Evolutionary conservation across 1,284 basidiomycete genomes (phyloP), one percentile per base, ranked within the genome.

Genomic region (Chalciporus sp.): DNA sequence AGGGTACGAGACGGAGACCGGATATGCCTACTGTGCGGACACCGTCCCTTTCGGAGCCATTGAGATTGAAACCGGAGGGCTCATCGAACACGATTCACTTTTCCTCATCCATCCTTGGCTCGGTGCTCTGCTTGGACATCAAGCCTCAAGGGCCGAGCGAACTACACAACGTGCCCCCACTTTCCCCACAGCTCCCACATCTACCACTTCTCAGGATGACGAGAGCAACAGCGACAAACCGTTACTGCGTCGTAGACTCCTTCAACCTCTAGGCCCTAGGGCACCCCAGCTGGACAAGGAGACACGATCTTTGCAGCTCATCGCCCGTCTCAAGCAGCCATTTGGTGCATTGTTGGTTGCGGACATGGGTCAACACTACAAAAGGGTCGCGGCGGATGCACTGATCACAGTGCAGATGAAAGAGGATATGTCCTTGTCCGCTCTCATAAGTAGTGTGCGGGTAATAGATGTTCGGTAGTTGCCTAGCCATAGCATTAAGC

Each of bases 51-150:
- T 57, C 16, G 47, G 57, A 7, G 7, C 3, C 1, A 39, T 50
- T 4, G 39, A 52, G 7, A 42, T 58, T n/a, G 26, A 2, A 6
- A 47, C 48, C 1, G 12, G n/a, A 4, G 48, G 47, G 7, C 19
- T 43, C 2, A 33, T 45, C 1, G 29, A 11, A 4, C 28, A 35
- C 0, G 12, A 11, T 3, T n/a, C 28, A 0, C 33, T 60, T 2
- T 35, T 35, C 7, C 42, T 56, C 14, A 14, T 45, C 14, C 53
- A 56, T n/a, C 42, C 54, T 9, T 57, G 54, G 54, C 44, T 56
- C 1, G 37, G 52, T 19, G 51, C 42, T 31, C n/a, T 48, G 16
- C 26, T 48, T 14, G 16, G 20, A 10, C 23, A 19, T 12, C 26
- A 41, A 4, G 37, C 10, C 7, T 2, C 8, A 31, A 17, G 29